Conservation (phyloP, 805 yeast species). For the Saccharomycopsis javanensis region DNA sequence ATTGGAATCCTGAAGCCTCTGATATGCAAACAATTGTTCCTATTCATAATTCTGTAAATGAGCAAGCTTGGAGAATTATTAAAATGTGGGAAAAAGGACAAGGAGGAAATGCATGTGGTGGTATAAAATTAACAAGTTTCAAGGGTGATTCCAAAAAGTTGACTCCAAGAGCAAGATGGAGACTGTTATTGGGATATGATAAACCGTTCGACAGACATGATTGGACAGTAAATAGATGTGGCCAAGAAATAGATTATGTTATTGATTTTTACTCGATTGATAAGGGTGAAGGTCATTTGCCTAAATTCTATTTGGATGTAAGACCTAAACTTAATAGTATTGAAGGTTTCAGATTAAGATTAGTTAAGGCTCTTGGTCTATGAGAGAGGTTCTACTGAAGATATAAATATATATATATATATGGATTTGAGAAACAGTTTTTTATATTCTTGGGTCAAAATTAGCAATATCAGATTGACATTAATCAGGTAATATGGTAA, state of each 20-base stretch:
- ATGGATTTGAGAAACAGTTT: too few relatives aligned
- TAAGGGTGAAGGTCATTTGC: conserved; percentile 36
- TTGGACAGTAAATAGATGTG: conserved; percentile 85
- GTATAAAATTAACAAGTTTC: conserved; percentile 73
- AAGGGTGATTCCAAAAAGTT: conserved; percentile 79
- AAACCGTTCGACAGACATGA: conserved; percentile 95
- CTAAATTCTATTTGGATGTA: conserved; percentile 73
- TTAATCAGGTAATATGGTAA: too few relatives aligned
- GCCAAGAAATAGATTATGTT: conserved; percentile 74
- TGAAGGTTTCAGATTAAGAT: conserved; percentile 72
- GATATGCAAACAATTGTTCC: conserved; percentile 93
- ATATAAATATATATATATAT: neutral
- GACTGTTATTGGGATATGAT: conserved; percentile 53
- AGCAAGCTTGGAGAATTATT: conserved; percentile 82
- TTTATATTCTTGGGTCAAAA: too few relatives aligned
- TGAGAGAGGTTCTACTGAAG: conserved; percentile 15
- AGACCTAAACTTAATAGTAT: conserved; percentile 78
- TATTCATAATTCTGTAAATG: conserved; percentile 88
- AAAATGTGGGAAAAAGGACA: conserved; percentile 65
- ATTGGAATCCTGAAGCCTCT: conserved; percentile 69
- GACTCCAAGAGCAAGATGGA: conserved; percentile 80
- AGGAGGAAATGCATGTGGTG: conserved; percentile 65
- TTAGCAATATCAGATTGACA: too few relatives aligned
- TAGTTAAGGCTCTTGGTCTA: conserved; percentile 51
- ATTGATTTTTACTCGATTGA: conserved; percentile 74